A percentile compares a stretch with the other conserved stretches of the same genome.
These are phyloP conservation scores for Pyricularia grisea DNA, from an alignment of 2,329 filamentous ascomycete genomes.

Conservation along the genomic window DNA sequence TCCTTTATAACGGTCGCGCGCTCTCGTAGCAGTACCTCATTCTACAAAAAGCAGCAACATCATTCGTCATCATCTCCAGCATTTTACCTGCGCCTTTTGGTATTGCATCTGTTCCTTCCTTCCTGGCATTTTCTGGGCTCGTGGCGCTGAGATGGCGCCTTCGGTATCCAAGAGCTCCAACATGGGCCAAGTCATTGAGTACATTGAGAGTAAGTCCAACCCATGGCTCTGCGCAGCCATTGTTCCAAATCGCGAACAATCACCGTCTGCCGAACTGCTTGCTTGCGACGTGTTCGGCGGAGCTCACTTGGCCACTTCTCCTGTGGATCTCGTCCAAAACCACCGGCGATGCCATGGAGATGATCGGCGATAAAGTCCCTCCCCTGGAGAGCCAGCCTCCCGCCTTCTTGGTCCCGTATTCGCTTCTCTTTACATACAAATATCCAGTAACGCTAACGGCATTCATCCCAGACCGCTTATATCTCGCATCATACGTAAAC, in stretches of 20 bases:
- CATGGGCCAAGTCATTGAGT: constrained; percentile 88
- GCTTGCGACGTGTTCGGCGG: neutral
- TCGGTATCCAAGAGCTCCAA: constrained; percentile 41
- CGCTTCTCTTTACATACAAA: constrained; percentile 12
- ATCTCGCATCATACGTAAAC: constrained; percentile 84
- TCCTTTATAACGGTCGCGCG: neutral
- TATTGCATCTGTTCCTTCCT: neutral
- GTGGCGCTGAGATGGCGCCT: constrained; percentile 34
- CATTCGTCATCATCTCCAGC: neutral
- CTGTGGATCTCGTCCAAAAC: neutral
- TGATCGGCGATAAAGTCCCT: neutral
- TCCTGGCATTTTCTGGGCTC: neutral
- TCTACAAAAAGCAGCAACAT: neutral
- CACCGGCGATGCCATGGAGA: neutral
- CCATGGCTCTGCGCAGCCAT: neutral
- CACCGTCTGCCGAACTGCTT: neutral
- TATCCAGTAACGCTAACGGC: constrained; percentile 25
- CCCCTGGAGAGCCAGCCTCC: neutral
- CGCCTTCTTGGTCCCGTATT: constrained; percentile 6
- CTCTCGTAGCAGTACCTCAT: neutral
- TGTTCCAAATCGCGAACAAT: neutral
- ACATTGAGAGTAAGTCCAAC: constrained; percentile 70
- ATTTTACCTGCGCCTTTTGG: neutral
- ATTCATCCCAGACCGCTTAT: constrained; percentile 67
- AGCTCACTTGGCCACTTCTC: neutral